Base-by-base conservation (phyloP, 306 rosid genomes). In the Rosa rugosa region DNA sequence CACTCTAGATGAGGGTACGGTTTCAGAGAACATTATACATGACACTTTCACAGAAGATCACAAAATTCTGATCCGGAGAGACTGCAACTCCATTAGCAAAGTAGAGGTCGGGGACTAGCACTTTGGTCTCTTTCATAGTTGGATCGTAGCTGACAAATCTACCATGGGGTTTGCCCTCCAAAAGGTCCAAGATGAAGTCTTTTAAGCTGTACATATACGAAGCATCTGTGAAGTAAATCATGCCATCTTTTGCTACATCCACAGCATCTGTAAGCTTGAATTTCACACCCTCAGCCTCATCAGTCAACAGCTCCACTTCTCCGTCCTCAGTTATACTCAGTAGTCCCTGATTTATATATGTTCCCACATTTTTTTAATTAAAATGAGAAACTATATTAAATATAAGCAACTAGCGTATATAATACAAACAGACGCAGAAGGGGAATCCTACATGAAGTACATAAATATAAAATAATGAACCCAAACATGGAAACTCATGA, bases 171-270 rank as follows among this genome's bases (percentile, higher is more conserved):
- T 81, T 80, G 0, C 93, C 92, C 72, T 87, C 98, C 0, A 82
- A 22, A 3, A 91, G 0, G 67, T 91, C 98, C 20, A 5, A 79
- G 0, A 27, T 3, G 83, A 14, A 38, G 0, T 90, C 84, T 0
- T 78, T 11, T 1, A 86, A 34, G 2, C 63, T 20, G 83, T 91
- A 87, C 74, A 90, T 88, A 65, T 83, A 83, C 0, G 98, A 82
- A 38, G 93, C 92, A n/a, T 93, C 97, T 3, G 95, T 91, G 84
- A 93, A 87, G 76, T 91, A 91, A 65, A 93, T 81, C 40, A 73
- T 80, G 31, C 93, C 97, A 82, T 93, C 83, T 31, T 87, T 4
- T 49, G 89, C 94, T 25, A 88, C 87, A 77, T 91, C 98, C 0
- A 90, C 90, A 0, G 84, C 79, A 69, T 93, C 84, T n/a, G 94